phyloP scores from a whole-genome alignment of 2,329 filamentous ascomycete genomes.

The Polychaeton citri region DNA sequence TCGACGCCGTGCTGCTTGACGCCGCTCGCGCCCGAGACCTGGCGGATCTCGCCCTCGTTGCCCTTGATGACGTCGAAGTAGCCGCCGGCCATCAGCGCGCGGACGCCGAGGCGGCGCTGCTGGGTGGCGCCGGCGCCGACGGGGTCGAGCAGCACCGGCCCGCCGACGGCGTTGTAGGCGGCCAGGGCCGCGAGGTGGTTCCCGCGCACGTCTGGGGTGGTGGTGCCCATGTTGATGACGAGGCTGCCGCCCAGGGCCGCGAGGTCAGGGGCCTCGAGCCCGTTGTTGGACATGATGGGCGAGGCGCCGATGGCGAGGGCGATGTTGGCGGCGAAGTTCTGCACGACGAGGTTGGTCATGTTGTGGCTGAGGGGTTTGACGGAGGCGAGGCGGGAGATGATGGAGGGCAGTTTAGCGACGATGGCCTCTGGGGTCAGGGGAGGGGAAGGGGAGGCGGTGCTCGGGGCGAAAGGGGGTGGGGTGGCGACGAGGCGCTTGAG shows the following conservation, averaged over 20 bases:
- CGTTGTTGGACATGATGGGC: constrained; percentile 89
- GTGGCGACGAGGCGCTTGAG: constrained; percentile 44
- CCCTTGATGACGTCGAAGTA: constrained; percentile 87
- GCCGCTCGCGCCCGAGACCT: constrained; percentile 47
- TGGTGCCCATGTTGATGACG: constrained; percentile 90
- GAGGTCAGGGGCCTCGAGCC: constrained; percentile 70
- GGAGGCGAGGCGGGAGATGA: constrained; percentile 46
- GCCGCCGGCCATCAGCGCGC: constrained; percentile 55
- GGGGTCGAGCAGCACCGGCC: constrained; percentile 74
- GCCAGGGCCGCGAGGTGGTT: constrained; percentile 62
- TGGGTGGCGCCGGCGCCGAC: constrained; percentile 78
- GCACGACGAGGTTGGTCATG: constrained; percentile 94
- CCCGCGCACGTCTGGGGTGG: constrained; percentile 58
- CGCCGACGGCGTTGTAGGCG: constrained; percentile 67
- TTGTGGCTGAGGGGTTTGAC: constrained; percentile 73
- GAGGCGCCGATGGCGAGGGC: constrained; percentile 73
- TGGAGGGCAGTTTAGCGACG: constrained; percentile 12
- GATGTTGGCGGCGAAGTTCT: constrained; percentile 89
- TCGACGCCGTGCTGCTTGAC: constrained; percentile 70
- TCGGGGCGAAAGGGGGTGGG: constrained; percentile 22
- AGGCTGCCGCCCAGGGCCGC: constrained; percentile 62
- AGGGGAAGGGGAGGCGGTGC: constrained; percentile 8
- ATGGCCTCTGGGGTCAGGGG: constrained; percentile 17
- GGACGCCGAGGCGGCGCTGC: constrained; percentile 58
- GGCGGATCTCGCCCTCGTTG: constrained; percentile 77